Evolutionary conservation across 2,329 filamentous ascomycete genomes (phyloP).

Genomic region (Fusarium pseudocircinatum): DNA sequence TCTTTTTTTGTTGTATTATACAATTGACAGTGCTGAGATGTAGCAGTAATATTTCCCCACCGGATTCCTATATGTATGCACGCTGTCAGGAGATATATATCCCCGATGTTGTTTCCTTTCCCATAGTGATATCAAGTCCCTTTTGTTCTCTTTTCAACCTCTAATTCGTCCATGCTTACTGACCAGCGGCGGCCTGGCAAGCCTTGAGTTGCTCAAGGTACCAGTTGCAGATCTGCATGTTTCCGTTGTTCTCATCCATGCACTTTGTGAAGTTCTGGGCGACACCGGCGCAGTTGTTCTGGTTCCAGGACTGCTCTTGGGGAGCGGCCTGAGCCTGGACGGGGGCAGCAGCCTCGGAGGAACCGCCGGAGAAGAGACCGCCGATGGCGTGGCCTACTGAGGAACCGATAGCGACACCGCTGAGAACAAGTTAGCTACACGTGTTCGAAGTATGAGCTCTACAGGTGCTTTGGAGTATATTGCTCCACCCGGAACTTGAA

Average conservation of each 20-base stretch:
- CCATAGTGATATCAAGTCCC: conserved; percentile 5
- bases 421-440: conserved; percentile 52
- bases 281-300: conserved; percentile 79
- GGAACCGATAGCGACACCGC: conserved; percentile 95
- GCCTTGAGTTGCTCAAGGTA: conserved; percentile 97
- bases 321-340: conserved; percentile 56
- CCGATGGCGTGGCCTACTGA: conserved; percentile 95
- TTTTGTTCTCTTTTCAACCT: not conserved
- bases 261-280: conserved; percentile 90
- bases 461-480: not conserved
- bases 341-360: conserved; percentile 62
- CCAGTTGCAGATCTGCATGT: conserved; percentile 97
- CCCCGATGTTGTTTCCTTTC: conserved; percentile 27
- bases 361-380: conserved; percentile 88
- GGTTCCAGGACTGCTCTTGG: conserved; percentile 63
- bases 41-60: conserved; percentile 33
- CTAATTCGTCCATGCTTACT: conserved; percentile 57
- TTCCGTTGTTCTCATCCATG: conserved; percentile 94
- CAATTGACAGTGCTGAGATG: conserved; percentile 41
- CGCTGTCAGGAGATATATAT: conserved; percentile 30
- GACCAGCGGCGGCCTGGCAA: conserved; percentile 80
- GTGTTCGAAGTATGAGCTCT: conserved; percentile 5
- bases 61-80: conserved; percentile 36
- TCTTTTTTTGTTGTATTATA: conserved; percentile 44
- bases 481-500: conserved; percentile 9